These are phyloP conservation scores for Trichoderma lentiforme DNA, from an alignment of 2,329 filamentous ascomycete genomes.

Conservation along the genomic window DNA sequence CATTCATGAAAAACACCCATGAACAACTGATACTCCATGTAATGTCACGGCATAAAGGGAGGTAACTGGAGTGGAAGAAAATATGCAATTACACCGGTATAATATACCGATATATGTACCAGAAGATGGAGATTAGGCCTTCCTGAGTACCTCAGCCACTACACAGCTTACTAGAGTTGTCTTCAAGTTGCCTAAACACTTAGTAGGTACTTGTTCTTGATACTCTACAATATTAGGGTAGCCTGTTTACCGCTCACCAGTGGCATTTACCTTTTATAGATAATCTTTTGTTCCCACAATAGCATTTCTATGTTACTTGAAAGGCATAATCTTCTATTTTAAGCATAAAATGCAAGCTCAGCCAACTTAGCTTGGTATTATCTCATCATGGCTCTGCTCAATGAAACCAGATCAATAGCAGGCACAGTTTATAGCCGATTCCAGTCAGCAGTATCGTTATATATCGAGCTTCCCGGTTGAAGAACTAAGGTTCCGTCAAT, in stretches of 20 bases:
- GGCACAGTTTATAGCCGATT: not conserved
- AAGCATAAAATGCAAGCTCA: not conserved
- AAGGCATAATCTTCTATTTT: not conserved
- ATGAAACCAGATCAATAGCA: not conserved
- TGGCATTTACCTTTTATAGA: not conserved
- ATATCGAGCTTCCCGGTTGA: not conserved
- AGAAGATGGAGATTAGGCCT: not conserved
- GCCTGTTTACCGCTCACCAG: not conserved
- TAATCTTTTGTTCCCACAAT: not conserved
- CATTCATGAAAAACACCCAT: not conserved
- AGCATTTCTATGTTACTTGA: not conserved
- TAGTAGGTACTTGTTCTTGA: not conserved
- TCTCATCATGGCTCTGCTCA: not conserved
- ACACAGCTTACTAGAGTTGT: not conserved
- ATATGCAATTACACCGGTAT: not conserved
- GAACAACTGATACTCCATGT: not conserved
- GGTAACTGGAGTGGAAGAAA: not conserved
- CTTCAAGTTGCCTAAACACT: not conserved
- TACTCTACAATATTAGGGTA: not conserved
- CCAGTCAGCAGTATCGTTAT: not conserved
- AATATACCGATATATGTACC: not conserved
- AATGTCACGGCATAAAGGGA: not conserved
- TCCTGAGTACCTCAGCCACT: not conserved
- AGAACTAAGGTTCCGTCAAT: not conserved
- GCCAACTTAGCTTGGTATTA: not conserved